Conservation (phyloP, 1,284 basidiomycete genomes). For the Psilocybe mexicana region DNA sequence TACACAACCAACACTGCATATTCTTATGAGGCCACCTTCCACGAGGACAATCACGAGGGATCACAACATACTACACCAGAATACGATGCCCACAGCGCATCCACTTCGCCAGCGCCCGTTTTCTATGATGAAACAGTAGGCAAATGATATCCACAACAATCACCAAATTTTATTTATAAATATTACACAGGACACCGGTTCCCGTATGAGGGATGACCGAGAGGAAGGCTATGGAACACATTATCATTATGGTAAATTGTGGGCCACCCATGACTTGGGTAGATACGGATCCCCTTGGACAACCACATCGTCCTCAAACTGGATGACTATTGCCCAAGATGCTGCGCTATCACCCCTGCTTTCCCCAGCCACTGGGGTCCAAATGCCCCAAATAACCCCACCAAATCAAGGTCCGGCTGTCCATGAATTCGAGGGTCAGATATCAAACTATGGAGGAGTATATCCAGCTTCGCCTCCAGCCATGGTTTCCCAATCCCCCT, state of each 20-base stretch:
- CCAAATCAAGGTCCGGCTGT: not conserved
- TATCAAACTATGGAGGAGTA: not conserved
- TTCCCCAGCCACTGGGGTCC: not conserved
- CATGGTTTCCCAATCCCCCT: not conserved
- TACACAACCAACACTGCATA: not conserved
- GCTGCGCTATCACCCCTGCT: not conserved
- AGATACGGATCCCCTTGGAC: not conserved
- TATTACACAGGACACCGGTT: not conserved
- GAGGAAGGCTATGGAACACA: not conserved
- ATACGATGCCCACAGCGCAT: not conserved
- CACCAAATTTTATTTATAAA: not conserved
- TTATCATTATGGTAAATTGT: constrained; percentile 8
- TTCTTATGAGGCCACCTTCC: not conserved
- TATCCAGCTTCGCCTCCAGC: not conserved
- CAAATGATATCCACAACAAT: not conserved
- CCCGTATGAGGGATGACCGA: not conserved
- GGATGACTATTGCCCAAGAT: not conserved
- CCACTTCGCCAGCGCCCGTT: too few relatives aligned
- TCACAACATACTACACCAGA: not conserved
- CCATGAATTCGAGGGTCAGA: not conserved
- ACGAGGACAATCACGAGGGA: not conserved
- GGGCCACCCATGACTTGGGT: not conserved
- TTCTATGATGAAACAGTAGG: too few relatives aligned
- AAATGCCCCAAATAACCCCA: too few relatives aligned
- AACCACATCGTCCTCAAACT: not conserved